Evolutionary conservation across 1,139 yeast species (phyloP).

Genomic region (Suhomyces anneliseae): DNA sequence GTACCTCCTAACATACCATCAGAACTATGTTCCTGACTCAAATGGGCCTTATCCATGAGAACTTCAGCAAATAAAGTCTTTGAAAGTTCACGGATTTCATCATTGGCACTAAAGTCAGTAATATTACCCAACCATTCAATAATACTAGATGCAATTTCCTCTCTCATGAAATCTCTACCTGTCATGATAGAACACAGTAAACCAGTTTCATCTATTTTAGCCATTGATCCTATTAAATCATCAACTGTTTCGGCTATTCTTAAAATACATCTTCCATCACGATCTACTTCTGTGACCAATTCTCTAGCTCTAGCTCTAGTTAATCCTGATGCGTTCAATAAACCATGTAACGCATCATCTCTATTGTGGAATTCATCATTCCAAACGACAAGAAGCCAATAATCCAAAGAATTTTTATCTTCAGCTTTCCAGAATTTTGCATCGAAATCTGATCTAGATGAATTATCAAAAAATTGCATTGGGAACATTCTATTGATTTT

Average conservation of each 20-base stretch:
- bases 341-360: conserved; percentile 44
- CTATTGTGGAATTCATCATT: conserved; percentile 72
- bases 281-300: conserved; percentile 37
- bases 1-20: conserved; percentile 4
- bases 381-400: conserved; percentile 58
- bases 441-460: conserved; percentile 33
- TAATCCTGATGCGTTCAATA: conserved; percentile 36
- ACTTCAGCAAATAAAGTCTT: conserved; percentile 26
- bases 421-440: conserved; percentile 29
- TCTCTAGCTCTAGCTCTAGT: conserved; percentile 27
- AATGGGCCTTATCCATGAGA: conserved; percentile 27
- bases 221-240: conserved; percentile 25
- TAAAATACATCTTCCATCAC: conserved; percentile 31
- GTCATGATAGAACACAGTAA: conserved; percentile 56
- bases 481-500: conserved; percentile 22
- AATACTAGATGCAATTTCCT: conserved; percentile 42
- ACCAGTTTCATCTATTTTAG: conserved; percentile 47
- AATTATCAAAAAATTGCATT: conserved; percentile 9
- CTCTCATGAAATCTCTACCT: conserved; percentile 49
- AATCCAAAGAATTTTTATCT: conserved; percentile 27
- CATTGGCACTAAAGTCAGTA: conserved; percentile 27
- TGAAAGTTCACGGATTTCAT: conserved; percentile 26
- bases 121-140: conserved; percentile 53
- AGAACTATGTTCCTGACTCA: conserved; percentile 10
- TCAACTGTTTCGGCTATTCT: conserved; percentile 19